Conservation (phyloP, 306 rosid genomes). For the Abrus pulchellus region DNA sequence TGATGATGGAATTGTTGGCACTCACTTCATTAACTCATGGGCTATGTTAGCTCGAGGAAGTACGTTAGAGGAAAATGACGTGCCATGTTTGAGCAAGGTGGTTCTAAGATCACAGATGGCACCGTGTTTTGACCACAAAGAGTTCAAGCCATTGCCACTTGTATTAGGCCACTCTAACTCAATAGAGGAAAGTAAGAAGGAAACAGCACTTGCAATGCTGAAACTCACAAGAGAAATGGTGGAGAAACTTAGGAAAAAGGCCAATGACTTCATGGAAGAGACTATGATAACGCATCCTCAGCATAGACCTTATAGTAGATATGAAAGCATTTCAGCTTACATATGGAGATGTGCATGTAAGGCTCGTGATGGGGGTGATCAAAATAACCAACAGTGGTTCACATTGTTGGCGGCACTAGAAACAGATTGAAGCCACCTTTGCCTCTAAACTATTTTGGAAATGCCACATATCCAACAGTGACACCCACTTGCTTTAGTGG, state of each 20-base stretch:
- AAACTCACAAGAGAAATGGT: conserved; percentile 5
- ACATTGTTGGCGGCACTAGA: neutral
- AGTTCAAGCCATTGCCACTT: conserved; percentile 13
- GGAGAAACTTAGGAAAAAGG: conserved; percentile 22
- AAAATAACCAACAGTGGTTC: conserved; percentile 15
- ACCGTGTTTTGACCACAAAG: neutral
- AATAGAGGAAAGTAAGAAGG: neutral
- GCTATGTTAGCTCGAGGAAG: conserved; percentile 19
- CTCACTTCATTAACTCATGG: conserved; percentile 26
- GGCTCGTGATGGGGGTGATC: neutral
- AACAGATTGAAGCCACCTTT: conserved; percentile 21
- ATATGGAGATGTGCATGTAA: conserved; percentile 26
- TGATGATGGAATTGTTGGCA: conserved; percentile 9
- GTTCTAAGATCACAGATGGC: neutral
- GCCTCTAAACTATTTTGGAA: conserved; percentile 36
- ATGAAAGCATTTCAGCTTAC: conserved; percentile 9
- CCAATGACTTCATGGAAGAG: neutral
- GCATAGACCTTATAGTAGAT: conserved; percentile 15
- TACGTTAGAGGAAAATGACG: neutral
- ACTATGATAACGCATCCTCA: too few species aligned
- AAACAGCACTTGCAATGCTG: neutral
- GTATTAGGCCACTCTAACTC: neutral
- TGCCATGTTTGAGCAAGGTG: neutral
- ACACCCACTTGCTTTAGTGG: neutral
- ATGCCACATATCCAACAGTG: neutral